phyloP scores from a whole-genome alignment of 306 rosid genomes.

The Rubus idaeus region DNA sequence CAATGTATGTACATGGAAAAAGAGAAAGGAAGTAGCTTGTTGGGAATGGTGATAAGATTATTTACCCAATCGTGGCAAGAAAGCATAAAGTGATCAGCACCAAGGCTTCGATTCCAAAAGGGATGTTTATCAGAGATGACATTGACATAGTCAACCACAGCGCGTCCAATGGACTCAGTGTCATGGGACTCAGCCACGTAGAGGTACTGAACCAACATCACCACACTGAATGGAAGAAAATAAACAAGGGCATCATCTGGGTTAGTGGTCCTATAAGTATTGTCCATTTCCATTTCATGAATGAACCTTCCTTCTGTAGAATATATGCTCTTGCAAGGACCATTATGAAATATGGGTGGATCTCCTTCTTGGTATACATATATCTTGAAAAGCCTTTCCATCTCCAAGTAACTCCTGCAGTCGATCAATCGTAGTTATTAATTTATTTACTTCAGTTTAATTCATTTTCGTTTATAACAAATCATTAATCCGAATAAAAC shows the following conservation, averaged over 20 bases:
- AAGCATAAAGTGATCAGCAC: constrained; percentile 51
- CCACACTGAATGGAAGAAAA: constrained; percentile 50
- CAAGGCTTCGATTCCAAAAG: constrained; percentile 42
- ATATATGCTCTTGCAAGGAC: constrained; percentile 51
- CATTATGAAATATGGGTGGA: constrained; percentile 43
- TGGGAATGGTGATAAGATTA: not conserved
- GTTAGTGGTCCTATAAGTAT: constrained; percentile 29
- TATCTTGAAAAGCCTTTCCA: constrained; percentile 44
- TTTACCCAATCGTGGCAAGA: constrained; percentile 56
- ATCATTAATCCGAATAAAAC: not conserved
- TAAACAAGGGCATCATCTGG: constrained; percentile 40
- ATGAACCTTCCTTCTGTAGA: constrained; percentile 49
- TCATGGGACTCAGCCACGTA: constrained; percentile 33
- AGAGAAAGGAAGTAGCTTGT: not conserved
- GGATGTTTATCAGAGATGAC: constrained; percentile 38
- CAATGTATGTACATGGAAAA: not conserved
- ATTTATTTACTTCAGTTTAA: not conserved
- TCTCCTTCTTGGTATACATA: constrained; percentile 46
- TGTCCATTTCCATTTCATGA: constrained; percentile 41
- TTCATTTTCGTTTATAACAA: not conserved
- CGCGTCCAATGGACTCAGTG: constrained; percentile 21
- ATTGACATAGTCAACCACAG: constrained; percentile 37
- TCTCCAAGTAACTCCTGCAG: constrained; percentile 44
- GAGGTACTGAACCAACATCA: constrained; percentile 41
- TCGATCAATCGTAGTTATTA: not conserved